Base-by-base conservation (phyloP, 2,329 filamentous ascomycete genomes). In the Penicillium freii region DNA sequence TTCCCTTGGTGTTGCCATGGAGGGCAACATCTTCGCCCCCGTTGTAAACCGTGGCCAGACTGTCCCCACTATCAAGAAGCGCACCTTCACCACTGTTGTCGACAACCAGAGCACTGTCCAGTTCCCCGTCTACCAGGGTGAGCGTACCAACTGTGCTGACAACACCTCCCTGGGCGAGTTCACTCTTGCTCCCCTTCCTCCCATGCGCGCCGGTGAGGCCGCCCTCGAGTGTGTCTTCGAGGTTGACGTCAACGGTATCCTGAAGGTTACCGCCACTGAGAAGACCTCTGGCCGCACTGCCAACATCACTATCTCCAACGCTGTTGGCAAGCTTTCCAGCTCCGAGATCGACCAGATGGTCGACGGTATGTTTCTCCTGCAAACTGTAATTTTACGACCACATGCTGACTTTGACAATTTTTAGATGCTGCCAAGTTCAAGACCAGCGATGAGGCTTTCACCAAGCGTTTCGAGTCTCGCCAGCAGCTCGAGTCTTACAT, bases 301-400 rank as follows among this genome's bases (percentile, higher is more conserved):
- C 81, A 99, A 99, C 87, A 99, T 99, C 79, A 99, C 94, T 77
- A 99, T 99, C 81, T 91, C 91, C 81, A 99, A 99, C 87, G 96
- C 94, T 59, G 93, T 99, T 72, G 94, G 94, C 78, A 99, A 99
- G 85, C 91, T 99, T 68, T 96, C 92, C 63, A 90, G 88, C 53
- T 80, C 81, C 62, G 94, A 99, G 82, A 99, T 99, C 66, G 94
- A 99, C 84, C 92, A 87, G 83, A 97, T 97, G 93, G 91, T 99
- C 78, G 89, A 82, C 77, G 90, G 85, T 87, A 80, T 75, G 81
- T 74, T 43, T 19, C 46, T 60, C 17, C 54, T 31, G 4, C 21
- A 27, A n/a, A 13, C 4, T 23, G 2, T 33, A 23, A 23, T 33
- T 2, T 17, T 25, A 17, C 33, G 21, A 36, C 27, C 47, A 45